These are phyloP conservation scores for Dictyostelium intermedium DNA, from an alignment of 78 protist genomes.

Conservation along the genomic window DNA sequence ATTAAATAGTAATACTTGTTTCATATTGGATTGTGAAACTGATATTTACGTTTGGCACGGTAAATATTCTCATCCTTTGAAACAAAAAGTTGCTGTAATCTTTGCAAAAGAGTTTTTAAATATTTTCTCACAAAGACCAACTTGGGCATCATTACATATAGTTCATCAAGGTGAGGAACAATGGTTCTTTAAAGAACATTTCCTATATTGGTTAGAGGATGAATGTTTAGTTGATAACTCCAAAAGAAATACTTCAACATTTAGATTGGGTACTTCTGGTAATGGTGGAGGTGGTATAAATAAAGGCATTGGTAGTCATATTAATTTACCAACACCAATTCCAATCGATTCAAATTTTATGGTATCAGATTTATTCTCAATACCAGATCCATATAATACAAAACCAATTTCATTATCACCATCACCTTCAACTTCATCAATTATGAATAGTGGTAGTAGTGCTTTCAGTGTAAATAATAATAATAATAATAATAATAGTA, in stretches of 20 bases:
- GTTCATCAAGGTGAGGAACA: conserved; percentile 73
- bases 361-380: conserved; percentile 15
- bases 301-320: neutral
- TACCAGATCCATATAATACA: neutral
- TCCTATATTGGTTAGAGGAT: conserved; percentile 72
- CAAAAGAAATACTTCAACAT: neutral
- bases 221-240: conserved; percentile 46
- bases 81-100: conserved; percentile 47
- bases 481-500: neutral
- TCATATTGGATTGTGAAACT: conserved; percentile 68
- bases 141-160: conserved; percentile 56
- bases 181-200: conserved; percentile 68
- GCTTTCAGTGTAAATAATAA: neutral
- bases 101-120: conserved; percentile 72
- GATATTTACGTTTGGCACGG: conserved; percentile 74
- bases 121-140: conserved; percentile 57
- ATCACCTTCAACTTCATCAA: neutral
- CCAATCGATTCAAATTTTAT: conserved; percentile 27
- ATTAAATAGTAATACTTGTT: conserved; percentile 65
- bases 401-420: conserved; percentile 1
- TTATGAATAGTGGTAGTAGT: neutral
- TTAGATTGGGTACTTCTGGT: neutral
- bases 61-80: conserved; percentile 37
- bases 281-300: neutral
- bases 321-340: conserved; percentile 26